A percentile compares a stretch with the other conserved stretches of the same genome.
Evolutionary conservation across 306 rosid species (phyloP).

Genomic region (Canavalia gladiata): DNA sequence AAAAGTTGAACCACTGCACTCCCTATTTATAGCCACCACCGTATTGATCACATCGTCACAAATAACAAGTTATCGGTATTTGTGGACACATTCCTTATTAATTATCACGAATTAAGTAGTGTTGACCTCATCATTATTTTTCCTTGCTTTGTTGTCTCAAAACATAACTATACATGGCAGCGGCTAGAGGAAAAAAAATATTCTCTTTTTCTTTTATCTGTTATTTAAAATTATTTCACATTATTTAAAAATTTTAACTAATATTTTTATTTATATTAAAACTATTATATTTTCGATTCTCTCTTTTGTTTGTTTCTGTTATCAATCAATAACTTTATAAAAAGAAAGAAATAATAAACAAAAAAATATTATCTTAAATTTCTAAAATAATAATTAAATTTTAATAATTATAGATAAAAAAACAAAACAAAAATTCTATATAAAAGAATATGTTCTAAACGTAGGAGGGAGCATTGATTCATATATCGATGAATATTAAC

Average conservation of each 20-base stretch:
- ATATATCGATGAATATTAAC: not conserved
- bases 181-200: too few relatives aligned
- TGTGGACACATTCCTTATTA: not conserved
- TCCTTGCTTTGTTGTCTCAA: not conserved
- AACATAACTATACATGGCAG: not conserved
- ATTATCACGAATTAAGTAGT: not conserved
- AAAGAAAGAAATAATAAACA: not conserved
- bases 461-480: constrained; percentile 40
- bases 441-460: constrained; percentile 51
- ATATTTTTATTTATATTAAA: too few relatives aligned
- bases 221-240: too few relatives aligned
- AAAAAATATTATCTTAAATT: too few relatives aligned
- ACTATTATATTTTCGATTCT: too few relatives aligned
- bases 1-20: not conserved
- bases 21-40: constrained; percentile 51
- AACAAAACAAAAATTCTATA: not conserved
- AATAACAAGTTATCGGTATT: not conserved
- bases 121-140: not conserved
- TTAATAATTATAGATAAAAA: too few relatives aligned
- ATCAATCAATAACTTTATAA: too few relatives aligned
- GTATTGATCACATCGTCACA: not conserved
- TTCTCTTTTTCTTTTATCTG: too few relatives aligned
- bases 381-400: too few relatives aligned
- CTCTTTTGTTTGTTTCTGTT: too few relatives aligned
- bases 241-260: too few relatives aligned